phyloP scores from a whole-genome alignment of 768 basidiomycete genomes.

The Macrolepiota albuminosa region DNA sequence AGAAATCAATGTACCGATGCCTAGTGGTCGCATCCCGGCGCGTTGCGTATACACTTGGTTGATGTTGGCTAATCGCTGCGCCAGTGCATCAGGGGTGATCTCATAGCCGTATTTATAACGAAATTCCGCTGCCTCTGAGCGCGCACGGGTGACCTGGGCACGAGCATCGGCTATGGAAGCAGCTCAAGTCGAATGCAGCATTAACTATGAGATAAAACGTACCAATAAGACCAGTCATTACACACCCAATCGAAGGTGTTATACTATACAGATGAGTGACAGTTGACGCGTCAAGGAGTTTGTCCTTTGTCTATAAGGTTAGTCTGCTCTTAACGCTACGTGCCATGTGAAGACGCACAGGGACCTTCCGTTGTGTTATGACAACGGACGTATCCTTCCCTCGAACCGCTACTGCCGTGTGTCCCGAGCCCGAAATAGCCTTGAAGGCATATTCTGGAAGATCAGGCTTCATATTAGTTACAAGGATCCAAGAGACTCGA shows the following conservation, averaged over 20 bases:
- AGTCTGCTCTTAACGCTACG: background rate
- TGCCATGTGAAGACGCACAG: constrained; percentile 50
- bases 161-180: constrained; percentile 76
- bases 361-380: constrained; percentile 98
- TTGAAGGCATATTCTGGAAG: constrained; percentile 96
- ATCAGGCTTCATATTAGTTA: constrained; percentile 11
- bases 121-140: constrained; percentile 86
- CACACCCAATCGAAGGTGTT: constrained; percentile 94
- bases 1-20: constrained; percentile 67
- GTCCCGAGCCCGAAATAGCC: constrained; percentile 95
- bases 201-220: constrained; percentile 15
- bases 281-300: constrained; percentile 90
- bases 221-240: constrained; percentile 98
- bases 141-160: constrained; percentile 82
- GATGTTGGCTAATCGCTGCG: constrained; percentile 92
- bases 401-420: constrained; percentile 88
- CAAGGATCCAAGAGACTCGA: constrained; percentile 1
- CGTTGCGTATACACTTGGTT: constrained; percentile 99
- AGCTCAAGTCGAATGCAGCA: background rate
- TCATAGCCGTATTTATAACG: constrained; percentile 97
- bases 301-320: constrained; percentile 59
- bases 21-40: constrained; percentile 94
- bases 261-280: constrained; percentile 96
- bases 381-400: constrained; percentile 95
- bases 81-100: constrained; percentile 95